Evolutionary conservation across 768 basidiomycete genomes (phyloP).

Genomic region (Suillus weaverae): DNA sequence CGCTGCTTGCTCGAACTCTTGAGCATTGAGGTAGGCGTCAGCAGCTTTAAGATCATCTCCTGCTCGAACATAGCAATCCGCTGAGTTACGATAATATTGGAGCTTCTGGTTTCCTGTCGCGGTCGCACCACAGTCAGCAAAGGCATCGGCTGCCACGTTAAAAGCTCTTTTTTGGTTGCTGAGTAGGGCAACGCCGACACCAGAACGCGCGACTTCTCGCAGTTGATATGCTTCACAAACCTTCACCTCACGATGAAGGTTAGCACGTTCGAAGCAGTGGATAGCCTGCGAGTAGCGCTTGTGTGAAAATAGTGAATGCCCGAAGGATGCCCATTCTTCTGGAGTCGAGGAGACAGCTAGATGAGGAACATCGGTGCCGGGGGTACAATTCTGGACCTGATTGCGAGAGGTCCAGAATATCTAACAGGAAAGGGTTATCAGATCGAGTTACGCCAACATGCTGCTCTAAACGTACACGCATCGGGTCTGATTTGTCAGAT

Average conservation of each 20-base stretch:
- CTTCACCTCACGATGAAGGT: constrained; percentile 39
- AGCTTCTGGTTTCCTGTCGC: constrained; percentile 30
- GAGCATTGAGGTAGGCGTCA: constrained; percentile 39
- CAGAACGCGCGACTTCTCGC: constrained; percentile 47
- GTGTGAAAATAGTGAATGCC: constrained; percentile 38
- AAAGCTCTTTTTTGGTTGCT: constrained; percentile 39
- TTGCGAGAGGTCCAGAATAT: constrained; percentile 48
- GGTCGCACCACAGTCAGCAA: constrained; percentile 40
- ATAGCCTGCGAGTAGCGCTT: constrained; percentile 47
- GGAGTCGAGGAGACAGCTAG: constrained; percentile 54
- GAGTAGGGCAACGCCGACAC: constrained; percentile 25
- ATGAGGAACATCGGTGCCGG: constrained; percentile 49
- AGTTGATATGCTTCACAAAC: constrained; percentile 55
- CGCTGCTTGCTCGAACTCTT: constrained; percentile 45
- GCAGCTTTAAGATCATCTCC: constrained; percentile 46
- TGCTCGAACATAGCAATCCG: constrained; percentile 45
- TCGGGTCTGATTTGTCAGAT: constrained; percentile 54
- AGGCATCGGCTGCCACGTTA: constrained; percentile 48
- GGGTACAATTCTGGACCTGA: constrained; percentile 49
- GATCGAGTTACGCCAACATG: not conserved
- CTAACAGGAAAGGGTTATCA: constrained; percentile 31
- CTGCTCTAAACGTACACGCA: constrained; percentile 45
- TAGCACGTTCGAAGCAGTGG: constrained; percentile 54
- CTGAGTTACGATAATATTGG: constrained; percentile 44
- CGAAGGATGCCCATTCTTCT: constrained; percentile 47